A percentile compares a stretch with the other conserved stretches of the same genome.
phyloP scores from a whole-genome alignment of 768 basidiomycete species.

The Tulasnella sp. region DNA sequence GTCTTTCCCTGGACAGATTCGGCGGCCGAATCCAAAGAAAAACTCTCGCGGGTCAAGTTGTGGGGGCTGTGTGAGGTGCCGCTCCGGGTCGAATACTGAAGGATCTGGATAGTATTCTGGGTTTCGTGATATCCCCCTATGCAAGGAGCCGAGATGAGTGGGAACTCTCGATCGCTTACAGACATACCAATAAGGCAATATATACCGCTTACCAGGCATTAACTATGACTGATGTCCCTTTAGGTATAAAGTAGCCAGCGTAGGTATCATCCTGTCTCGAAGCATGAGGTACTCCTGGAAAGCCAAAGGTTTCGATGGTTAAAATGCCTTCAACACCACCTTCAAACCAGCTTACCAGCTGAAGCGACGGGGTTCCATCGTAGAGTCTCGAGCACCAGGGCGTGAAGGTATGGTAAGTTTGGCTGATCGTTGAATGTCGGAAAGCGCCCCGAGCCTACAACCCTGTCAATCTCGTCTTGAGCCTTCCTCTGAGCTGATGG shows the following conservation, averaged over 20 bases:
- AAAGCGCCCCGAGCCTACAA: slow-evolving; percentile 43
- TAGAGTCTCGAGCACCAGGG: slow-evolving; percentile 36
- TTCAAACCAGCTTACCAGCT: not conserved
- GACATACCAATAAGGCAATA: no score
- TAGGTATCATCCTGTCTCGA: not conserved
- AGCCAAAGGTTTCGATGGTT: no score
- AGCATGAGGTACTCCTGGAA: slow-evolving; percentile 6
- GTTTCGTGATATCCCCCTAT: not conserved
- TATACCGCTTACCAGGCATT: not conserved
- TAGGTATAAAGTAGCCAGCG: slow-evolving; percentile 11
- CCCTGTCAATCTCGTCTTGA: slow-evolving; percentile 46
- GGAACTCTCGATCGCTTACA: no score
- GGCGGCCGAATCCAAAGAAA: not conserved
- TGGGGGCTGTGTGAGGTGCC: not conserved
- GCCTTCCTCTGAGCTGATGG: slow-evolving; percentile 42
- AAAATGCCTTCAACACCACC: not conserved
- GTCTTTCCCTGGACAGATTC: not conserved
- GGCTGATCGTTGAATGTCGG: slow-evolving; percentile 37
- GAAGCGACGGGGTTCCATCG: slow-evolving; percentile 33
- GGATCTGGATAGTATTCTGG: slow-evolving; percentile 9
- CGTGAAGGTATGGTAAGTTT: slow-evolving; percentile 37
- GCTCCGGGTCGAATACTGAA: slow-evolving; percentile 23
- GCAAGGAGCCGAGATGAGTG: no score
- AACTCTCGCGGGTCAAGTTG: not conserved
- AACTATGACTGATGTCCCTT: not conserved